These are phyloP conservation scores for Periconia sp. DNA, from an alignment of 2,329 filamentous ascomycete genomes.

Conservation along the genomic window DNA sequence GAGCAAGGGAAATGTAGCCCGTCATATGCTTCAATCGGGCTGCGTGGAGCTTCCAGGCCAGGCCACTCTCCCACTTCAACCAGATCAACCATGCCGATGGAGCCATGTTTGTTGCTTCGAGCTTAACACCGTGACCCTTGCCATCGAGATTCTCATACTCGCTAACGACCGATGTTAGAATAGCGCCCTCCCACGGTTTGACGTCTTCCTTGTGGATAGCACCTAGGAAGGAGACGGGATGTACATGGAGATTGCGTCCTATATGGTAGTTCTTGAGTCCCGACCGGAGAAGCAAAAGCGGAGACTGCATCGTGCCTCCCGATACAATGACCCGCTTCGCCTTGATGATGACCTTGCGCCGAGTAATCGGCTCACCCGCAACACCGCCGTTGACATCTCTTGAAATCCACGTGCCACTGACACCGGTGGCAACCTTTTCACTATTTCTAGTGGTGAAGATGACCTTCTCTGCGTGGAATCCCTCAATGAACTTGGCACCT, in stretches of 20 bases:
- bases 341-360: constrained; percentile 71
- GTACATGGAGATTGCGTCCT: constrained; percentile 80
- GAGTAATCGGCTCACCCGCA: constrained; percentile 58
- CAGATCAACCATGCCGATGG: constrained; percentile 69
- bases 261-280: constrained; percentile 83
- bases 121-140: constrained; percentile 79
- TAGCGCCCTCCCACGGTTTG: constrained; percentile 70
- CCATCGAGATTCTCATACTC: constrained; percentile 83
- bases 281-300: constrained; percentile 76
- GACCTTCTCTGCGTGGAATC: constrained; percentile 74
- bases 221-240: constrained; percentile 67
- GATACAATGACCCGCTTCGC: constrained; percentile 84
- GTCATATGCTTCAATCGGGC: constrained; percentile 73
- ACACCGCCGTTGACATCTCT: constrained; percentile 68
- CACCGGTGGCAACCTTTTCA: constrained; percentile 68
- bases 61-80: constrained; percentile 70
- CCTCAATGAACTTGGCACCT: constrained; percentile 84
- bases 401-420: constrained; percentile 77
- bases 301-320: constrained; percentile 76
- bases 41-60: constrained; percentile 74
- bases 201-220: constrained; percentile 74
- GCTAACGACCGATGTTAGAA: constrained; percentile 78
- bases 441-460: constrained; percentile 67
- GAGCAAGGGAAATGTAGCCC: constrained; percentile 74
- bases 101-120: constrained; percentile 79